Base-by-base conservation (phyloP, 73 alveolate species). In the Paramecium sexaurelia region DNA sequence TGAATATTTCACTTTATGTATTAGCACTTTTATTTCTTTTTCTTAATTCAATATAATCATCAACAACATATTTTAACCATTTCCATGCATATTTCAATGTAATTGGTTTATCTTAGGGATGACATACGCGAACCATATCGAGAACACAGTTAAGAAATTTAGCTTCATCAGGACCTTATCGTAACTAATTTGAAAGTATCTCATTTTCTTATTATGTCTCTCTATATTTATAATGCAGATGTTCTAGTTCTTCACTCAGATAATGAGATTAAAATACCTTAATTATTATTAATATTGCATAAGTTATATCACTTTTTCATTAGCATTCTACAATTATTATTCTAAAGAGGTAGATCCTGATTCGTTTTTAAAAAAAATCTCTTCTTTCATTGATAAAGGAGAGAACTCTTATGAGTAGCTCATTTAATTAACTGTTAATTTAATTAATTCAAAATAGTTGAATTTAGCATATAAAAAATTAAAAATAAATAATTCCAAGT, bases 341-440 rank as follows among this genome's bases (percentile, higher is more conserved):
- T 71, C 56, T 36, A 71, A 37, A 15, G 86, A 35, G 32, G 86
- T 61, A 61, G 83, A 71, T 36, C 35, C 39, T 15, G 86, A 11
- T 20, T 71, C 86, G 26, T 61, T 61, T 9, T 37, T 32, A 71
- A 71, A 71, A 37, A 71, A 71, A 13, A 71, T 71, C 43, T 71
- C 55, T 19, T 71, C 86, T 20, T 71, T 71, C 55, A 71, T 71
- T 13, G 86, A 71, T 32, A 71, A 37, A 11, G 86, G 86, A 71
- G 86, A 71, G 86, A 71, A 71, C 86, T 71, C 86, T 36, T 71
- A 37, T 33, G 86, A 71, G 56, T 71, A 71, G 43, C 56, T 71
- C 86, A 71, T 71, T 56, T 61, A 10, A 29, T 29, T 29, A 26
- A 29, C 47, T 61, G 39, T 29, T 61, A 61, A 61, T 61, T 61